Base-by-base conservation (phyloP, 1,139 yeast species). In the Taiozyma sp. region DNA sequence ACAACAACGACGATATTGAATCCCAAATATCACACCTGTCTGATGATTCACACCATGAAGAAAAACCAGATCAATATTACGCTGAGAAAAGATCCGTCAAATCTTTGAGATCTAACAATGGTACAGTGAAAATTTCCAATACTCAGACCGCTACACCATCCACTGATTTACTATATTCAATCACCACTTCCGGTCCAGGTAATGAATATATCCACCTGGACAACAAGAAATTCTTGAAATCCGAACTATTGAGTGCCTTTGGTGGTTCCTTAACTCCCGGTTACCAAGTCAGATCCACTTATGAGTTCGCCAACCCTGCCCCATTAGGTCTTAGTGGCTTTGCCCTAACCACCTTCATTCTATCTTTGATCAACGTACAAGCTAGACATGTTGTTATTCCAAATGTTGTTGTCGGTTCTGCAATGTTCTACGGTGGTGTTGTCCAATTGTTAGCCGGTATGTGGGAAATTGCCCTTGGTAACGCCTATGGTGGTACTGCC, bases 401-500 rank as follows among this genome's bases (percentile, higher is more conserved):
- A 42, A 72, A 75, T 55, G 70, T 78, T 28, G 78, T 77, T 35
- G 74, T 80, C n/a, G 87, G 88, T 26, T 67, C 79, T 47, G 88
- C 88, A 1, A 74, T 77, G 59, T 83, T 83, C 65, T 85, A 84
- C 66, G 90, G 90, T 54, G 90, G 90, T 29, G 69, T 80, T n/a
- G 77, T 83, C 47, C 89, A 84, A 65, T 65, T 70, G 70, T 76
- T 61, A 72, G 88, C 90, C n/a, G 90, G 89, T 52, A 79, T 85
- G 81, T 84, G 86, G 79, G 89, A 83, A 63, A 75, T 84, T 60
- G 85, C 85, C 4, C 53, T 77, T 43, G 95, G 90, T 62, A 88
- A 89, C 73, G 83, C 96, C 50, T 90, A 89, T 74, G 97, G 96
- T 81, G 96, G 89, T 53, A 80, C 88, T 49, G 95, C 95, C 3